Conservation (phyloP, 2,329 filamentous ascomycete species). For the Colletotrichum cuscutae region DNA sequence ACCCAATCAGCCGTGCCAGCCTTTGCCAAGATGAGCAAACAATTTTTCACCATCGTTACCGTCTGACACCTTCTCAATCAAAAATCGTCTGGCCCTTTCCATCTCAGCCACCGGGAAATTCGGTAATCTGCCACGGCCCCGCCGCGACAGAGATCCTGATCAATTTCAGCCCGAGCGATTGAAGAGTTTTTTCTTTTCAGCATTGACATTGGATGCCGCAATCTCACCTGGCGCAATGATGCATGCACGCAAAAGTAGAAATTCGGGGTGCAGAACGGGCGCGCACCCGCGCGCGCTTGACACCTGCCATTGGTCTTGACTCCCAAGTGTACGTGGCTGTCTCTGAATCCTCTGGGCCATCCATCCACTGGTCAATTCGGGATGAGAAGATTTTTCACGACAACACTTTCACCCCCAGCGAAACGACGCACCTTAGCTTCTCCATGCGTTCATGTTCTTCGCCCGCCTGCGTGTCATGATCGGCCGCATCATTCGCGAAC, state of each 20-base stretch:
- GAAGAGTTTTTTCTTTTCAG: neutral
- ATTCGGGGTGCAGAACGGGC: neutral
- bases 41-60: neutral
- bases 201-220: neutral
- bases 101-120: neutral
- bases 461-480: neutral
- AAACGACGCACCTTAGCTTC: no score
- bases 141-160: neutral
- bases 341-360: neutral
- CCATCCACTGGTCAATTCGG: neutral
- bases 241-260: neutral
- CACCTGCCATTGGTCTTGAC: neutral
- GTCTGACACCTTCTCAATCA: neutral
- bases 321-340: neutral
- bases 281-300: neutral
- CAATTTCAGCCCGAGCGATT: neutral
- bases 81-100: accelerated
- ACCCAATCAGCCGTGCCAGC: no score
- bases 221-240: neutral
- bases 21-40: neutral
- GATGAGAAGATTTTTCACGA: neutral
- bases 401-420: neutral
- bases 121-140: no score
- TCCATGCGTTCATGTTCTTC: neutral
- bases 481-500: neutral